Base-by-base conservation (phyloP, 139 green algal genomes). In the Pleodorina starrii region DNA sequence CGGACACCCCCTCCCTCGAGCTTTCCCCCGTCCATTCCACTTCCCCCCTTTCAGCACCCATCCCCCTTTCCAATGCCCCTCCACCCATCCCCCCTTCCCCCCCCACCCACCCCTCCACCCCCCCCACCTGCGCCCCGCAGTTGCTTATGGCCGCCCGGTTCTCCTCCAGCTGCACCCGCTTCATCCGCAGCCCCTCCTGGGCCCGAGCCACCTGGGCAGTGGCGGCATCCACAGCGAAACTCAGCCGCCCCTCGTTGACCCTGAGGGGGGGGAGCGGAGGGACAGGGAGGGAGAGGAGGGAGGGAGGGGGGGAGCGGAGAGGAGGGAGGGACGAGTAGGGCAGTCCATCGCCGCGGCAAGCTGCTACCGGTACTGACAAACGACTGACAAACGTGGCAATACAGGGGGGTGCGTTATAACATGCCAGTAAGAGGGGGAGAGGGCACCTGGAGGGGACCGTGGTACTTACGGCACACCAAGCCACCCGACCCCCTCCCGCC, bases 111-210 rank as follows among this genome's bases (percentile, higher is more conserved):
- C n/a, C n/a, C n/a, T n/a, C n/a, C n/a, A 68, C 77, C 36, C 36
- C 51, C 35, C 60, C 0, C 63, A 90, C 90, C 91, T 93, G 88
- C 19, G 79, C 72, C 44, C 88, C 60, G 51, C 95, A 73, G 25
- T 66, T 74, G 5, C 82, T 51, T 9, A 90, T 89, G 27, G 57
- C 87, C 40, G 14, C 7, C 38, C 92, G 71, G 59, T 95, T 94
- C 9, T 54, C 35, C 48, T 69, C 57, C 23, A 93, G 23, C 54
- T 92, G 78, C 71, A 91, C 84, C 35, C 80, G 60, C 84, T 93
- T 94, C 84, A 96, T 38, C 59, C 92, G 90, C 80, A 89, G 71
- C 35, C 48, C 77, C 86, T 94, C 92, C 36, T 74, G 32, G 1
- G 77, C 74, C 40, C 80, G 85, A 11, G 82, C 92, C 32, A 95